Evolutionary conservation across 495 filamentous ascomycete genomes (phyloP).

Genomic region (Aspergillus funiculosus): DNA sequence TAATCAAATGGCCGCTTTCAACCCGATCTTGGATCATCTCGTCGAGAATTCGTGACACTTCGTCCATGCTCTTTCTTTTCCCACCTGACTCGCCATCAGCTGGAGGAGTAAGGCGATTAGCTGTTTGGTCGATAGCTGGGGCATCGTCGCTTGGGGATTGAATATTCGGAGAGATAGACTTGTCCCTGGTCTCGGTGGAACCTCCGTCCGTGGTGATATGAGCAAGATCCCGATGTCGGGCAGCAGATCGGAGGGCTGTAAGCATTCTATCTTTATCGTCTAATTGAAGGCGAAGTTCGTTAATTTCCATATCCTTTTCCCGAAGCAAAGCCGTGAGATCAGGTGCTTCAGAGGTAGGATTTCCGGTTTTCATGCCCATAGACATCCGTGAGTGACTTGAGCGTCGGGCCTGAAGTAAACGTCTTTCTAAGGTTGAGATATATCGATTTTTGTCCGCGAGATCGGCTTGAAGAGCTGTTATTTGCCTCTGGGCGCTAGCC

Average conservation of each 20-base stretch:
- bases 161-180: conserved; percentile 20
- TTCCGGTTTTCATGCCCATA: conserved; percentile 53
- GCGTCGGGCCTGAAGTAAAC: conserved; percentile 83
- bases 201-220: conserved; percentile 47
- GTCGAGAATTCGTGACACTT: conserved; percentile 84
- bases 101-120: conserved; percentile 20
- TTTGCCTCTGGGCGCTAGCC: conserved; percentile 73
- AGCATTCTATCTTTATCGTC: conserved; percentile 98
- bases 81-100: conserved; percentile 35
- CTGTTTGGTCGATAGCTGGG: conserved; percentile 2
- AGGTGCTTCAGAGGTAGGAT: conserved; percentile 60
- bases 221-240: conserved; percentile 82
- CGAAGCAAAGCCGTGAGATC: conserved; percentile 61
- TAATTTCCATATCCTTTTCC: conserved; percentile 92
- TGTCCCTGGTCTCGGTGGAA: conserved; percentile 30
- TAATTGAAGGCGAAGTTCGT: conserved; percentile 77
- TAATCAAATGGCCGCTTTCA: conserved; percentile 59
- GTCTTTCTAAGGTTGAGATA: conserved; percentile 86
- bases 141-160: not conserved
- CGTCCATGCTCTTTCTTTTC: conserved; percentile 69
- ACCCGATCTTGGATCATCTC: conserved; percentile 91
- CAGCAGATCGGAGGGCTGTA: conserved; percentile 75
- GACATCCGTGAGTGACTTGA: conserved; percentile 85
- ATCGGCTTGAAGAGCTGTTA: conserved; percentile 86
- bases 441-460: conserved; percentile 93